Evolutionary conservation across 78 protist species (phyloP).

Genomic region (Guillardia theta): DNA sequence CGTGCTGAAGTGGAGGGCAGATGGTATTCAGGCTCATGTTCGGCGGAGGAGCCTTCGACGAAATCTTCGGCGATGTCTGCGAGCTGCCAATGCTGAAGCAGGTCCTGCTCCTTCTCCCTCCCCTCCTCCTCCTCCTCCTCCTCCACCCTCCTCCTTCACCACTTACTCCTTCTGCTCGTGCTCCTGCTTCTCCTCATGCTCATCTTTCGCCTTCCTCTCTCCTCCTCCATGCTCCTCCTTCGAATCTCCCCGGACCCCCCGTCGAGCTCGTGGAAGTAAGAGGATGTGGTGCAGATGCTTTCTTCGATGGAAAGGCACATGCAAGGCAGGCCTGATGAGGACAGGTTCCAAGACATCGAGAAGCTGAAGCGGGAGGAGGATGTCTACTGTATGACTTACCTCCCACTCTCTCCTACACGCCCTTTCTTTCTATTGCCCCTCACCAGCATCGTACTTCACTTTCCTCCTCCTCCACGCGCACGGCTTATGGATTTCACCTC

Average conservation of each 20-base stretch:
- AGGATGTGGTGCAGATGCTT: too few relatives aligned
- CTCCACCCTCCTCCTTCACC: background rate
- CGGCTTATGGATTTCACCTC: background rate
- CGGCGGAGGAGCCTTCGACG: conserved; percentile 13
- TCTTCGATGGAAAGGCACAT: background rate
- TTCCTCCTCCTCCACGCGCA: background rate
- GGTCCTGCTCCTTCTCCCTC: background rate
- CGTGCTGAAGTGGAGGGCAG: too few relatives aligned
- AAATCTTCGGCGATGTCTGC: background rate
- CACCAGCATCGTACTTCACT: background rate
- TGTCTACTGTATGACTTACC: background rate
- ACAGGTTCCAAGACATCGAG: background rate
- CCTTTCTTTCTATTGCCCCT: background rate
- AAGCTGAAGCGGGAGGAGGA: background rate
- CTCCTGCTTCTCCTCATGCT: background rate
- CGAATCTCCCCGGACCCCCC: too few relatives aligned
- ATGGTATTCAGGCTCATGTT: background rate
- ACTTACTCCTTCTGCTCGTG: background rate
- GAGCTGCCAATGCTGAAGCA: conserved; percentile 26
- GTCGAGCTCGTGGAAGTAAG: too few relatives aligned
- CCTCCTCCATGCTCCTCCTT: too few relatives aligned
- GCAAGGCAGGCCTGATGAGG: too few relatives aligned
- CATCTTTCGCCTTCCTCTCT: background rate
- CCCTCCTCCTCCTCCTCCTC: background rate
- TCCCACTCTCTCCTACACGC: background rate